A percentile compares a stretch with the other conserved stretches of the same genome.
Evolutionary conservation across 306 rosid species (phyloP).

Genomic region (Mimosa bimucronata): DNA sequence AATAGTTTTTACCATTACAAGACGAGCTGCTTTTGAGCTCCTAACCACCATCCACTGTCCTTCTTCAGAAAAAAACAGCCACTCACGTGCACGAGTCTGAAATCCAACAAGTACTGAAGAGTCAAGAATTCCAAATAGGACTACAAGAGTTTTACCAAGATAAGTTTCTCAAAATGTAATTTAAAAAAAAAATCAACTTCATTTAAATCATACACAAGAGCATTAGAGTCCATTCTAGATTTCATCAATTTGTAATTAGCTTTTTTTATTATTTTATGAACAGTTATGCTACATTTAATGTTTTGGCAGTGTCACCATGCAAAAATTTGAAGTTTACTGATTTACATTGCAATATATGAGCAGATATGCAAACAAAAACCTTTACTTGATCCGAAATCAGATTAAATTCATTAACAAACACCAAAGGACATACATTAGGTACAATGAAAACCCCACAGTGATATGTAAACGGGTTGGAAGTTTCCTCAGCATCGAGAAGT

Average conservation of each 20-base stretch:
- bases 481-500: constrained; percentile 83
- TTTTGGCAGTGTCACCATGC: not conserved
- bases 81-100: constrained; percentile 83
- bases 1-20: constrained; percentile 67
- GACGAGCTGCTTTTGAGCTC: constrained; percentile 91
- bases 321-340: not conserved
- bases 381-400: constrained; percentile 5
- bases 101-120: constrained; percentile 43
- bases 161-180: not conserved
- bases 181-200: not conserved
- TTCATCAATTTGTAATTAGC: constrained; percentile 19
- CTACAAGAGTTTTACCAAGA: not conserved
- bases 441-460: constrained; percentile 94
- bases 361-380: not conserved
- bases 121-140: constrained; percentile 39
- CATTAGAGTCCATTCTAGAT: constrained; percentile 11
- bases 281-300: constrained; percentile 15
- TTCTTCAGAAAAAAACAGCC: constrained; percentile 96
- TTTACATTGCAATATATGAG: constrained; percentile 15
- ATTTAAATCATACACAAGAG: constrained; percentile 1
- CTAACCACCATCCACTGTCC: constrained; percentile 97
- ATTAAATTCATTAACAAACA: constrained; percentile 20
- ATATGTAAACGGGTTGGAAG: constrained; percentile 64
- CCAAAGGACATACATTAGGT: constrained; percentile 71
- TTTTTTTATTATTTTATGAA: not conserved